Conservation (phyloP, 2,329 filamentous ascomycete genomes). For the Diaporthe eres region DNA sequence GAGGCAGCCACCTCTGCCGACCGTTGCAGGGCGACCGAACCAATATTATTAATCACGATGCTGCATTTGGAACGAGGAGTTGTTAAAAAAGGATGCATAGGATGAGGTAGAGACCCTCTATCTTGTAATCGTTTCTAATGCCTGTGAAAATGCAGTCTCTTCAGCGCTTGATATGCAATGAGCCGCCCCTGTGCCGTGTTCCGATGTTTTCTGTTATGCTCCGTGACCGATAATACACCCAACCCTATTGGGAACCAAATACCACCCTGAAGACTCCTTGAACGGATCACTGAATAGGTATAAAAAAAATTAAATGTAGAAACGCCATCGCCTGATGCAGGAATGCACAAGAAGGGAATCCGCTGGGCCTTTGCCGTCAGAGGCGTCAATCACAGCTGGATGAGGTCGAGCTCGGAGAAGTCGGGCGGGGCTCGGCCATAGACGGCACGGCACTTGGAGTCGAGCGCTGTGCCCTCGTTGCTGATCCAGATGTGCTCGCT, state of each 20-base stretch:
- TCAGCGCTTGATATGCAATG: slow-evolving; percentile 26
- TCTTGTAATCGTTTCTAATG: slow-evolving; percentile 32
- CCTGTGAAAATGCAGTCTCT: slow-evolving; percentile 25
- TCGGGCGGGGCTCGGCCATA: slow-evolving; percentile 90
- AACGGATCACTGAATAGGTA: not conserved
- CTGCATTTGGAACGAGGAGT: not conserved
- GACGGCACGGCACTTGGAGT: slow-evolving; percentile 85
- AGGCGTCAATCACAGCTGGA: slow-evolving; percentile 72
- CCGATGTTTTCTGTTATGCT: slow-evolving; percentile 4
- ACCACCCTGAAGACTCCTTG: not conserved
- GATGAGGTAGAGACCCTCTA: not conserved
- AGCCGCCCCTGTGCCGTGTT: not conserved
- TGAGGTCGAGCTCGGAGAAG: slow-evolving; percentile 89
- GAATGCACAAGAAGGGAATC: not conserved
- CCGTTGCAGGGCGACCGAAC: not conserved
- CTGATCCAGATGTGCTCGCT: slow-evolving; percentile 92
- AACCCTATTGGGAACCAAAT: not conserved
- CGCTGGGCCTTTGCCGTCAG: not conserved
- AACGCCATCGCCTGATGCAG: slow-evolving; percentile 30
- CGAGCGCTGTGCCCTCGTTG: slow-evolving; percentile 90
- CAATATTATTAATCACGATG: not conserved
- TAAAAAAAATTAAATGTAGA: not conserved
- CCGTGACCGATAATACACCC: not conserved
- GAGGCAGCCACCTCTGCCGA: not conserved
- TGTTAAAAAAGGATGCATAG: not conserved